Conservation (phyloP, 139 green algal species). For the Chlamydomonas sp. region DNA sequence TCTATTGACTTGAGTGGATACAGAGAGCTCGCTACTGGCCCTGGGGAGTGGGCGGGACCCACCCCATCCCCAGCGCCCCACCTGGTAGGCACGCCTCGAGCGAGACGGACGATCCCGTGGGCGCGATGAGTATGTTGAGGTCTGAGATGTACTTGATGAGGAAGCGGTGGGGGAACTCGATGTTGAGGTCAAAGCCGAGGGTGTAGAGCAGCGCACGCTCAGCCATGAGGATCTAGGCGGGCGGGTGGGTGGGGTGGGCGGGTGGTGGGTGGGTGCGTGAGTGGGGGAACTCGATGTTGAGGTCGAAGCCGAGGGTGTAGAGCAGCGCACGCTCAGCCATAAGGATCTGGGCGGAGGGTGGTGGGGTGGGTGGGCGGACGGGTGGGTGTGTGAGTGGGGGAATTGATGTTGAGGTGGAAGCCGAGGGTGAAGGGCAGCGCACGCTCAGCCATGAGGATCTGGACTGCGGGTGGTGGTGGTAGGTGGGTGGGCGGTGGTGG, state of each 20-base stretch:
- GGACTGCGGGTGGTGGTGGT: no score
- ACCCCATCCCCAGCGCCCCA: not conserved
- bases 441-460: no score
- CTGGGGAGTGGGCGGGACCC: no score
- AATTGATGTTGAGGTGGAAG: no score
- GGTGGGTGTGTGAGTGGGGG: no score
- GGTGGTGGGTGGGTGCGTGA: no score
- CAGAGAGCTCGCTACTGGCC: no score
- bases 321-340: conserved; percentile 42
- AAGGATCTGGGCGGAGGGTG: conserved; percentile 17
- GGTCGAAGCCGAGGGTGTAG: conserved; percentile 44
- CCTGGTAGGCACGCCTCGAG: not conserved
- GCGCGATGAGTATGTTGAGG: not conserved
- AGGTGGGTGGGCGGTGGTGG: no score
- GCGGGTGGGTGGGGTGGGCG: conserved; percentile 17
- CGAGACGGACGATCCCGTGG: not conserved
- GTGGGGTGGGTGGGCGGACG: no score
- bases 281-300: no score
- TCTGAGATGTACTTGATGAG: conserved; percentile 6
- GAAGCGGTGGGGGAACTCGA: conserved; percentile 30
- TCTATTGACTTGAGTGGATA: no score
- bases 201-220: conserved; percentile 53
- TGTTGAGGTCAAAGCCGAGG: conserved; percentile 39
- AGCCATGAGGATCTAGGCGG: conserved; percentile 29
- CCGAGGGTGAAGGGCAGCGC: no score